Conservation (phyloP, 371 early-diverging fungal species). For the Enterocytospora artemiae region DNA sequence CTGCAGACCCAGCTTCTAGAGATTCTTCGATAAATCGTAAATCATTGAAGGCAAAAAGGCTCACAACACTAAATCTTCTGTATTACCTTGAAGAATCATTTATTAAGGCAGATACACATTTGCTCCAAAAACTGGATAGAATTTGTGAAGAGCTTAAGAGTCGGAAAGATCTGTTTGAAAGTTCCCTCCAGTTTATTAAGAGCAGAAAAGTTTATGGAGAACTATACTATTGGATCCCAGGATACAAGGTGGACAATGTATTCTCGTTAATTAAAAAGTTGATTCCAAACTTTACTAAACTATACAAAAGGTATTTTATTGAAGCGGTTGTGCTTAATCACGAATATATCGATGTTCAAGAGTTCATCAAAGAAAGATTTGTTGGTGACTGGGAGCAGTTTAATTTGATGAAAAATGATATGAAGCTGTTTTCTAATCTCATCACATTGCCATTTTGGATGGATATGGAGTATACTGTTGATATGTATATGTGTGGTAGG, state of each 20-base stretch:
- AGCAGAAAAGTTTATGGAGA: constrained; percentile 24
- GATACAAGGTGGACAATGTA: constrained; percentile 23
- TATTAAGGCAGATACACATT: constrained; percentile 16
- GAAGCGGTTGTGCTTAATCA: not conserved
- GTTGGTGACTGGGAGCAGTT: constrained; percentile 11
- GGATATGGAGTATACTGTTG: constrained; percentile 6
- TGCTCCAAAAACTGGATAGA: constrained; percentile 24
- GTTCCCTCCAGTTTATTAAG: constrained; percentile 15
- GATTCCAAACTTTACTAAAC: constrained; percentile 36
- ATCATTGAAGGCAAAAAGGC: too few species aligned
- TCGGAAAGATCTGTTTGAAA: constrained; percentile 30
- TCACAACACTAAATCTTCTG: constrained; percentile 23
- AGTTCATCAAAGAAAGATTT: constrained; percentile 21
- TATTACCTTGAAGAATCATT: constrained; percentile 26
- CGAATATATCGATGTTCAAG: constrained; percentile 4
- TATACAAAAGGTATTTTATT: constrained; percentile 33
- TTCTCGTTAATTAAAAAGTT: constrained; percentile 29
- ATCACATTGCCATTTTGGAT: not conserved
- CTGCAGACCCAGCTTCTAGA: too few species aligned
- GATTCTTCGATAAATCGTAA: too few species aligned
- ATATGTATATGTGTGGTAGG: not conserved
- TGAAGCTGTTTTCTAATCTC: constrained; percentile 12
- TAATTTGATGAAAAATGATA: constrained; percentile 30
- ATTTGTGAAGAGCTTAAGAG: constrained; percentile 19
- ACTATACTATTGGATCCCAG: constrained; percentile 43